A percentile compares a stretch with the other conserved stretches of the same genome.
Conservation (phyloP, 345 rosid genomes). For the Excoecaria agallocha region DNA sequence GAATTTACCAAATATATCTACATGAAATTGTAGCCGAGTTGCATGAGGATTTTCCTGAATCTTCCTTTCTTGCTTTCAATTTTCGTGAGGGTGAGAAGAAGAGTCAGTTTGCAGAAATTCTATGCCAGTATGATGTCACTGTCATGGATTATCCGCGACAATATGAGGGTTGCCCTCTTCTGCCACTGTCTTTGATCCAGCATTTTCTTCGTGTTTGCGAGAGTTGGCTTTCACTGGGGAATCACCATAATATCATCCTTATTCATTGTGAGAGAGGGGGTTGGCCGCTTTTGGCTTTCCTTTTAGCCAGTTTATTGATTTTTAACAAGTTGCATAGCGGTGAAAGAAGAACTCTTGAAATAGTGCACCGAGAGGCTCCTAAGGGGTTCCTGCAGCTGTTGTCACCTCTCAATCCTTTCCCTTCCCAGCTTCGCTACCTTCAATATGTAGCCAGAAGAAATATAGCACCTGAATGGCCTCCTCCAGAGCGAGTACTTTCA, state of each 20-base stretch:
- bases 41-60: slow-evolving; percentile 80
- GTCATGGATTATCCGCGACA: slow-evolving; percentile 91
- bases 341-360: slow-evolving; percentile 83
- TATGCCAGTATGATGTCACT: slow-evolving; percentile 77
- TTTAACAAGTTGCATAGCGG: slow-evolving; percentile 75
- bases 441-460: slow-evolving; percentile 91
- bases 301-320: slow-evolving; percentile 75
- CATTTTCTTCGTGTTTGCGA: slow-evolving; percentile 88
- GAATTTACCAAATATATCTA: slow-evolving; percentile 60
- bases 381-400: slow-evolving; percentile 86
- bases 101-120: slow-evolving; percentile 66
- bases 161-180: slow-evolving; percentile 91
- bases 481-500: slow-evolving; percentile 92
- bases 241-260: slow-evolving; percentile 74
- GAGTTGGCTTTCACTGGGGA: slow-evolving; percentile 77
- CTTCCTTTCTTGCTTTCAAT: slow-evolving; percentile 77
- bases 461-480: slow-evolving; percentile 92
- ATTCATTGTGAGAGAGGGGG: slow-evolving; percentile 96
- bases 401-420: slow-evolving; percentile 90
- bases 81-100: slow-evolving; percentile 82
- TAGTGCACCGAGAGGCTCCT: slow-evolving; percentile 94
- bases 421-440: slow-evolving; percentile 95
- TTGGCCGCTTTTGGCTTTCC: slow-evolving; percentile 91
- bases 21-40: slow-evolving; percentile 72
- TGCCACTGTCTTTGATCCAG: slow-evolving; percentile 78